Conservation (phyloP, 495 filamentous ascomycete species). For the Penicillium subrubescens region DNA sequence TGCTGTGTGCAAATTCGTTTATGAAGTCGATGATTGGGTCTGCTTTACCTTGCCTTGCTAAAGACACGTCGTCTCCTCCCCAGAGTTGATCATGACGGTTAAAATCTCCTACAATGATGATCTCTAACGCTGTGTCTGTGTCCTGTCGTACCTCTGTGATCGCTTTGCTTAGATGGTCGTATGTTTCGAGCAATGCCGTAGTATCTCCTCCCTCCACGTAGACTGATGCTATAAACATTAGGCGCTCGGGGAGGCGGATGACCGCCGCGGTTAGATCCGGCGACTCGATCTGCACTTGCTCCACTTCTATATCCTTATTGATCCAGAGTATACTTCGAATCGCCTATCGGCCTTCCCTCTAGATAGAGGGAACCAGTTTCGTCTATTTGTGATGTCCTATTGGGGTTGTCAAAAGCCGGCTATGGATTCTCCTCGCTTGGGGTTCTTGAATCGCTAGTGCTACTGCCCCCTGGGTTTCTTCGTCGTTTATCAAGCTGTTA, state of each 20-base stretch:
- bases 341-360: conserved; percentile 20
- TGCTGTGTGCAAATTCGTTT: no score
- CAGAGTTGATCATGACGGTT: no score
- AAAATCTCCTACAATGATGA: no score
- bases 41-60: no score
- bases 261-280: no score
- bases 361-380: conserved; percentile 28
- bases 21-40: no score
- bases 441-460: conserved; percentile 31
- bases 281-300: conserved; percentile 28
- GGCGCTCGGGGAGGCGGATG: no score
- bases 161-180: no score
- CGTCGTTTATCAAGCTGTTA: conserved; percentile 34
- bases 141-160: no score
- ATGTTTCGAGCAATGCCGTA: no score
- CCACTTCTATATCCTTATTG: conserved; percentile 29
- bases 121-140: no score
- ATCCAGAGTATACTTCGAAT: conserved; percentile 38
- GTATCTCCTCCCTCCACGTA: conserved; percentile 31
- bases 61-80: no score
- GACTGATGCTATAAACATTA: conserved; percentile 31
- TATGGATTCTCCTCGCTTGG: conserved; percentile 25
- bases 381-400: conserved; percentile 34
- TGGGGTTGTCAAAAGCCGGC: conserved; percentile 24
- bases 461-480: conserved; percentile 18